These are phyloP conservation scores for Monosporozyma solicola DNA, from an alignment of 805 yeast genomes.

Conservation along the genomic window DNA sequence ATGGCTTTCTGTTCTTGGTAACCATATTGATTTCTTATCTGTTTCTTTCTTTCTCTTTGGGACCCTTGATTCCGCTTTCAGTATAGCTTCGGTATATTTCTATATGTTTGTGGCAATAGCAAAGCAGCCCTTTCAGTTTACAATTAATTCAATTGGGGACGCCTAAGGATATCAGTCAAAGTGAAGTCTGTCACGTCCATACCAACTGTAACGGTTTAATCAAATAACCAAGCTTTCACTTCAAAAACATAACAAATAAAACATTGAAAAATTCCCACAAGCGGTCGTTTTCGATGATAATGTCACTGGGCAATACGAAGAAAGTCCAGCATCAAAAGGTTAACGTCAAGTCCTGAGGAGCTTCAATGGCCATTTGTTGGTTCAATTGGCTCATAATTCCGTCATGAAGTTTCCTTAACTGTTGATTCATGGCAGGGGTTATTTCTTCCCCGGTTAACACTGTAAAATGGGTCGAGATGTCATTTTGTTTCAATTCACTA, in stretches of 20 bases:
- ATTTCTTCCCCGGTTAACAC: not conserved
- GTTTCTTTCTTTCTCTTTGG: not conserved
- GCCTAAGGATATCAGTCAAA: not conserved
- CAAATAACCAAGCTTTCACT: not conserved
- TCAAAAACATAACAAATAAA: not conserved
- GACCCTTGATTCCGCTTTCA: not conserved
- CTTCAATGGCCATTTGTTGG: not conserved
- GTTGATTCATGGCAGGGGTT: not conserved
- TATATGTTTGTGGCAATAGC: not conserved
- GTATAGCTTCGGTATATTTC: no score
- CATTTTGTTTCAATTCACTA: not conserved
- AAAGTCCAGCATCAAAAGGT: not conserved
- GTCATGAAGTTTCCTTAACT: not conserved
- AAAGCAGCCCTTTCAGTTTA: not conserved
- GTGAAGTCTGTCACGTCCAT: not conserved
- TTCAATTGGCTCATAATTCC: not conserved
- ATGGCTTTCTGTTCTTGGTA: not conserved
- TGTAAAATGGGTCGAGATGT: not conserved
- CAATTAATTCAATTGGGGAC: not conserved
- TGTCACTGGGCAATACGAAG: not conserved
- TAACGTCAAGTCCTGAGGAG: constrained; percentile 1
- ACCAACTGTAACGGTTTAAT: not conserved
- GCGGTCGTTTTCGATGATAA: not conserved
- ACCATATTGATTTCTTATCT: constrained; percentile 1
- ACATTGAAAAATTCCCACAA: not conserved